A percentile compares a stretch with the other conserved stretches of the same genome.
Evolutionary conservation across 768 basidiomycete species (phyloP).

Genomic region (Phylloporus arenicola): DNA sequence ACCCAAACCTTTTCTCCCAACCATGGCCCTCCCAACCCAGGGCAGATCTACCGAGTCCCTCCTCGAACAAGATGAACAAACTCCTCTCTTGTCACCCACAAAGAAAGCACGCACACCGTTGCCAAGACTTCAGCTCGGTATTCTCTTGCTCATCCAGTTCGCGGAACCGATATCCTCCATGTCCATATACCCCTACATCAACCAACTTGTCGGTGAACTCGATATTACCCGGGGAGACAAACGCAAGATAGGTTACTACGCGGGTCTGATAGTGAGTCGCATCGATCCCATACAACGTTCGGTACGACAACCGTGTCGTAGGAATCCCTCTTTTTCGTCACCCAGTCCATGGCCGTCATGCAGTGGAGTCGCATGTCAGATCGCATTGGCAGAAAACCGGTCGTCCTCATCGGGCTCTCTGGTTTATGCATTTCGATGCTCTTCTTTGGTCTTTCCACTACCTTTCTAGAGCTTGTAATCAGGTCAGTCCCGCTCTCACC

Average conservation of each 20-base stretch:
- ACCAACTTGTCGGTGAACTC: constrained; percentile 34
- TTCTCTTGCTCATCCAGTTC: constrained; percentile 32
- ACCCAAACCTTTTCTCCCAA: not conserved
- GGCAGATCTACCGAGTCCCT: not conserved
- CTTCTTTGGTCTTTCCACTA: constrained; percentile 63
- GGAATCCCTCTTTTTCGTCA: constrained; percentile 76
- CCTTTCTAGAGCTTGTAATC: constrained; percentile 55
- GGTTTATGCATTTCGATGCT: constrained; percentile 65
- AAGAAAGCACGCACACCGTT: constrained; percentile 26
- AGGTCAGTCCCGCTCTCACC: constrained; percentile 23
- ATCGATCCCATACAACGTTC: not conserved
- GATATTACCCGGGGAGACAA: constrained; percentile 23
- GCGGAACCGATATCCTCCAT: constrained; percentile 34
- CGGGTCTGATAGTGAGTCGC: constrained; percentile 54
- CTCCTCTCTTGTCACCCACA: constrained; percentile 4
- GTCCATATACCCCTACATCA: constrained; percentile 46
- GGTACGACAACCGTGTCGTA: constrained; percentile 18
- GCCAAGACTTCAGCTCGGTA: constrained; percentile 35
- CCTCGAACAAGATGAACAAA: constrained; percentile 10
- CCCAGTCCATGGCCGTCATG: constrained; percentile 63
- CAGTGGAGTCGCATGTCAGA: constrained; percentile 74
- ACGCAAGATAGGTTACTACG: constrained; percentile 52
- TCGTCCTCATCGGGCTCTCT: constrained; percentile 58
- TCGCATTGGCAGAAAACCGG: constrained; percentile 64
- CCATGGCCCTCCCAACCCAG: not conserved